Percentiles rank a stretch among this genome's conserved stretches.
Conservation (phyloP, 352 stramenopile species). For the Phytophthora ramorum region DNA sequence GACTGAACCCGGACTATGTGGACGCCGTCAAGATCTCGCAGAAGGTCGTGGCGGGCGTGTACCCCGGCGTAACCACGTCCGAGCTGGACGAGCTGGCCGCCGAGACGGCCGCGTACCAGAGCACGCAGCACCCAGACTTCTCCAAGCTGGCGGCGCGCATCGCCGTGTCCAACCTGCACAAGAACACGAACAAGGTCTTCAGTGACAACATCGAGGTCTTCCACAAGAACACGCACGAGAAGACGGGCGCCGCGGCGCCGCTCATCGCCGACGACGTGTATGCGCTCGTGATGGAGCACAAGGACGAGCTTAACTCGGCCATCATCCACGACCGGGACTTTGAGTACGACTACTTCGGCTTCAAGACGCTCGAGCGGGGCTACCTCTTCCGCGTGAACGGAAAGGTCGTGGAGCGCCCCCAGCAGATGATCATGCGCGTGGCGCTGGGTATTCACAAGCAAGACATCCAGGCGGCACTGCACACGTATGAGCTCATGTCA, state of each 20-base stretch:
- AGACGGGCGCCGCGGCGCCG: slow-evolving; percentile 92
- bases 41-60: slow-evolving; percentile 99
- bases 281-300: slow-evolving; percentile 95
- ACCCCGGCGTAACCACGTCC: slow-evolving; percentile 97
- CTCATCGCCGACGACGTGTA: slow-evolving; percentile 97
- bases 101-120: slow-evolving; percentile 97
- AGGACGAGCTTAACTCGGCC: slow-evolving; percentile 95
- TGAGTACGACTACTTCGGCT: slow-evolving; percentile 99
- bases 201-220: slow-evolving; percentile 94
- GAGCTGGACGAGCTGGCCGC: slow-evolving; percentile 99
- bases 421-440: slow-evolving; percentile 99
- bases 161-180: slow-evolving; percentile 99
- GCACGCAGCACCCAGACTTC: slow-evolving; percentile 99
- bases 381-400: slow-evolving; percentile 97
- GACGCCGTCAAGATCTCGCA: slow-evolving; percentile 97
- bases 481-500: slow-evolving; percentile 99
- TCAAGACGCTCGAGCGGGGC: slow-evolving; percentile 98
- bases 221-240: slow-evolving; percentile 96
- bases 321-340: slow-evolving; percentile 99
- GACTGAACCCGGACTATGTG: slow-evolving; percentile 97
- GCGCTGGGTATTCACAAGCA: slow-evolving; percentile 97
- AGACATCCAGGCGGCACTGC: slow-evolving; percentile 93
- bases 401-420: slow-evolving; percentile 96
- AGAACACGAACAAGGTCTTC: slow-evolving; percentile 98
- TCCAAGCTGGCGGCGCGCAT: slow-evolving; percentile 98